Percentiles rank a stretch among this genome's conserved stretches.
phyloP scores from a whole-genome alignment of 2,329 filamentous ascomycete species.

The Hypoxylon sp. region DNA sequence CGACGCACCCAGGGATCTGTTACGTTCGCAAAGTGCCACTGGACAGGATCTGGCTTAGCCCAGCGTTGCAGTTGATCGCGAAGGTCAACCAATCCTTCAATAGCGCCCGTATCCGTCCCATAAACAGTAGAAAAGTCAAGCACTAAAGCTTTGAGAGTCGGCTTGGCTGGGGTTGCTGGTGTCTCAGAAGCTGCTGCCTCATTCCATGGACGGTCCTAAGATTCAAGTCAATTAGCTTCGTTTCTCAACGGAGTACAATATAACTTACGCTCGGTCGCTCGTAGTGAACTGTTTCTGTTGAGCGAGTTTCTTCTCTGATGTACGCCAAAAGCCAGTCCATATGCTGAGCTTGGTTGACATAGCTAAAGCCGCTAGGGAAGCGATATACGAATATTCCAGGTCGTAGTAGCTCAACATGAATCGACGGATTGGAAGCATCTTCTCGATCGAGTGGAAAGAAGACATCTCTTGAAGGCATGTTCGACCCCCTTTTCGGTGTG shows the following conservation, averaged over 20 bases:
- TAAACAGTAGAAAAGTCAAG: constrained; percentile 24
- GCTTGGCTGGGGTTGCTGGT: neutral
- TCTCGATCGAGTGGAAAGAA: constrained; percentile 19
- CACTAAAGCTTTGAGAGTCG: constrained; percentile 16
- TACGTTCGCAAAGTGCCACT: constrained; percentile 22
- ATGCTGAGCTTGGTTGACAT: constrained; percentile 22
- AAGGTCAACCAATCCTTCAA: constrained; percentile 14
- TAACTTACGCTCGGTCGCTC: constrained; percentile 17
- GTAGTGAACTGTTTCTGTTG: constrained; percentile 3
- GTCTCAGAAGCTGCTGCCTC: neutral
- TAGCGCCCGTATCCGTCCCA: constrained; percentile 12
- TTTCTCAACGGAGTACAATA: neutral
- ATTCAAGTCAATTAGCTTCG: neutral
- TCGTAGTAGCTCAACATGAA: constrained; percentile 7
- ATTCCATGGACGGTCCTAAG: constrained; percentile 22
- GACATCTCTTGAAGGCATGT: neutral
- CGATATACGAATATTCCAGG: constrained; percentile 25
- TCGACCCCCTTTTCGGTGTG: neutral
- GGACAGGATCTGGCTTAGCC: constrained; percentile 7
- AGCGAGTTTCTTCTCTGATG: constrained; percentile 5
- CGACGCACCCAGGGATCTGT: constrained; percentile 18
- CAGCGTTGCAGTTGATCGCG: constrained; percentile 18
- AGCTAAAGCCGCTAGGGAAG: constrained; percentile 23
- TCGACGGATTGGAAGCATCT: constrained; percentile 15
- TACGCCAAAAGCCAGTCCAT: constrained; percentile 14